A percentile compares a stretch with the other conserved stretches of the same genome.
phyloP scores from a whole-genome alignment of 2,329 filamentous ascomycete species.

The Lecanicillium sp. region DNA sequence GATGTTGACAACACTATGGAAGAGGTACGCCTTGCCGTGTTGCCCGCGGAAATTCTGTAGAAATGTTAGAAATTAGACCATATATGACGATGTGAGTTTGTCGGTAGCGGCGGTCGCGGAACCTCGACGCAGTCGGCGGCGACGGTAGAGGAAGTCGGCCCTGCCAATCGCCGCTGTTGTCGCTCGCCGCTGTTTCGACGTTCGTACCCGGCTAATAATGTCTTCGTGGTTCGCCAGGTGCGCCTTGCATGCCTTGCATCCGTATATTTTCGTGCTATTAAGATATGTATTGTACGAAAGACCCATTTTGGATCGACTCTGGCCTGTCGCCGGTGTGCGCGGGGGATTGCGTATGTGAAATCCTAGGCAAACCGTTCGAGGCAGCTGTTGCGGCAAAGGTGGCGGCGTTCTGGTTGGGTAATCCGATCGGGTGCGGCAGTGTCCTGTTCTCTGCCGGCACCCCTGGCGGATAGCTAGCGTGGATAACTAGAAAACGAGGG shows the following conservation, averaged over 20 bases:
- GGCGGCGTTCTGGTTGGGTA: too few species aligned
- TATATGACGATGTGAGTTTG: constrained; percentile 3
- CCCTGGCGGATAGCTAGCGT: too few species aligned
- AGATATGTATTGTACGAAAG: constrained; percentile 90
- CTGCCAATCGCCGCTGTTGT: background rate
- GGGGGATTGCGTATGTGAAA: background rate
- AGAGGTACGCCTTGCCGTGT: constrained; percentile 96
- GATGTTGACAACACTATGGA: constrained; percentile 90
- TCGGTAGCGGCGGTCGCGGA: background rate
- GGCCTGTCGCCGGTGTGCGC: background rate
- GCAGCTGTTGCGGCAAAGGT: too few species aligned
- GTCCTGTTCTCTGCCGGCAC: too few species aligned
- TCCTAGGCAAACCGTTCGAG: background rate
- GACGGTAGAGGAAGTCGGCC: background rate
- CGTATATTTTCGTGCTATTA: constrained; percentile 79
- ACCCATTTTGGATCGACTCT: constrained; percentile 56
- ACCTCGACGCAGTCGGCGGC: background rate
- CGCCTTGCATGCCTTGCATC: constrained; percentile 91
- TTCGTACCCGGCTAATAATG: constrained; percentile 81
- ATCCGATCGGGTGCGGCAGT: too few species aligned
- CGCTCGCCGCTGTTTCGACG: background rate
- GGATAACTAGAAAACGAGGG: too few species aligned
- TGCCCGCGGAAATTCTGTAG: constrained; percentile 94
- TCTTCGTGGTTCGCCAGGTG: constrained; percentile 94
- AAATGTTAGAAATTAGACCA: background rate